Evolutionary conservation across 257 asterid genomes (phyloP).

Genomic region (Plantago ovata): DNA sequence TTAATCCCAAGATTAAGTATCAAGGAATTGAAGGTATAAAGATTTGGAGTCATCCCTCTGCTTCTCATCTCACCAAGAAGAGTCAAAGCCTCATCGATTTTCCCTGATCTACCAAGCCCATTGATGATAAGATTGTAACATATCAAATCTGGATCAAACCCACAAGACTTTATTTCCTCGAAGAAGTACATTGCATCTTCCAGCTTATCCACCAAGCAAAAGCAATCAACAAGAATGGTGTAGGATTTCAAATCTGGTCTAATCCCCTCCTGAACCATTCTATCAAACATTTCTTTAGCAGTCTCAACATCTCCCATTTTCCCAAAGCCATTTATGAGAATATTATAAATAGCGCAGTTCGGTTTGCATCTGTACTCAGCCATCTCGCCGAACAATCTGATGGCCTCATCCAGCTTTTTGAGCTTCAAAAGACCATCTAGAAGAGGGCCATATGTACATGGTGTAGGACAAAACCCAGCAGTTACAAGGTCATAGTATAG

Average conservation of each 20-base stretch:
- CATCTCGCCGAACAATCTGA: conserved; percentile 75
- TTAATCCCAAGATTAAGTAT: conserved; percentile 65
- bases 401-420: conserved; percentile 60
- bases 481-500: conserved; percentile 73
- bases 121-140: conserved; percentile 82
- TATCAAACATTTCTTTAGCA: conserved; percentile 55
- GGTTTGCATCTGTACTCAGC: conserved; percentile 69
- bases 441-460: conserved; percentile 94
- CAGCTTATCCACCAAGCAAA: conserved; percentile 52
- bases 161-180: conserved; percentile 66
- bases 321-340: conserved; percentile 87
- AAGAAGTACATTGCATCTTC: conserved; percentile 69
- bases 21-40: conserved; percentile 74
- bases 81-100: conserved; percentile 47
- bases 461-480: conserved; percentile 83
- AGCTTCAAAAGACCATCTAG: conserved; percentile 77
- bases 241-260: conserved; percentile 89
- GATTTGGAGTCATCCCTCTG: conserved; percentile 66
- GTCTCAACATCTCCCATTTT: conserved; percentile 73
- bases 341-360: conserved; percentile 80
- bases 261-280: conserved; percentile 82
- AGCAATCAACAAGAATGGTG: conserved; percentile 78
- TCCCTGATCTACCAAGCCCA: conserved; percentile 68
- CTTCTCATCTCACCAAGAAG: conserved; percentile 79
- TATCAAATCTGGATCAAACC: conserved; percentile 86